Evolutionary conservation across 2,329 filamentous ascomycete genomes (phyloP), one percentile per base, ranked within the genome.

Genomic region (Aspergillus cejpii): DNA sequence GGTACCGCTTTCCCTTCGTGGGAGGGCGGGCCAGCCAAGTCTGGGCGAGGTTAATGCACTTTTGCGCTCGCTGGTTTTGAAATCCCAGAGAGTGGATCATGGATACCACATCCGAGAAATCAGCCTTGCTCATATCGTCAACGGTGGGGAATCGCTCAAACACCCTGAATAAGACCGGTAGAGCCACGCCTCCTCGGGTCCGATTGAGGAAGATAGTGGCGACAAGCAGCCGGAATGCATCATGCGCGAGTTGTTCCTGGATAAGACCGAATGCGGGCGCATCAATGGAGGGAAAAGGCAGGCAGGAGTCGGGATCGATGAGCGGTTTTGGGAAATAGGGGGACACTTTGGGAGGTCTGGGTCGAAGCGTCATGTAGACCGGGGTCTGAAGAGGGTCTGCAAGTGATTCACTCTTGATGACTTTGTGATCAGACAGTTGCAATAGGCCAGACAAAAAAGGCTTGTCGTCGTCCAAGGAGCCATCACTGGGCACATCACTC

Each of bases 191-290:
- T 8, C 87, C 90, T 2, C 79, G 75, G 0, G 89, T 95, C 47
- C 85, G 82, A 63, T 91, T 91, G 23, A 95, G 79, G 56, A 95
- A 90, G 0, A 87, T 88, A 4, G 89, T 83, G 10, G 85, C 88
- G 23, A 95, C 74, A 1, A 95, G 76, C 1, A 96, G 77, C 52
- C 81, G 83, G 64, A 94, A 95, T 0, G 89, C 85, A 45, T 88
- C 77, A 39, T 78, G 66, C 1, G 81, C 80, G 12, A 94, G 77
- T 51, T 83, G 77, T 62, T 95, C 90, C 62, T 96, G 90, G 28
- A 95, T 80, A 1, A 96, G 75, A 0, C 89, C 89, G 60, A 94
- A 95, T 5, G 59, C 64, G 0, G 73, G 60, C 0, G 78, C 72
- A 6, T 76, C 74, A 26, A 89, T 77, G 0, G 81, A 77, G 0